Percentiles rank a stretch among this genome's conserved stretches.
Evolutionary conservation across 805 yeast species (phyloP).

Genomic region (Sugiyamaella qingdaonensis): DNA sequence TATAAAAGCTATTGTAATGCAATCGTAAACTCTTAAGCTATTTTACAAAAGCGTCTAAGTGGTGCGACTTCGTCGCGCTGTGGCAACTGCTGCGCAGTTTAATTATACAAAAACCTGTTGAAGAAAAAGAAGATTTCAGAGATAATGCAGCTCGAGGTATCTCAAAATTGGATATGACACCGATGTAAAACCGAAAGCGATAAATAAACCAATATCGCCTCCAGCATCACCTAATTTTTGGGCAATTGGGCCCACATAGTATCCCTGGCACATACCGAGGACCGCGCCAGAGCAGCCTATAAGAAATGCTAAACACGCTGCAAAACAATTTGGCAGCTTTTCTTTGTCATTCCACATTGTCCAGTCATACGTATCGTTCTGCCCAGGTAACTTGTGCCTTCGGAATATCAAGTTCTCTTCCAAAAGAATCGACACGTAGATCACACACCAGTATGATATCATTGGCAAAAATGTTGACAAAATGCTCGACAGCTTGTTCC

Average conservation of each 20-base stretch:
- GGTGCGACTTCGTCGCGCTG: too few relatives aligned
- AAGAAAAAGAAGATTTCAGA: neutral
- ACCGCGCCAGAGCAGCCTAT: slow-evolving; percentile 79
- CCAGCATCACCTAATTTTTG: slow-evolving; percentile 57
- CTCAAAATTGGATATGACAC: slow-evolving; percentile 61
- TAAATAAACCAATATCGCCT: slow-evolving; percentile 81
- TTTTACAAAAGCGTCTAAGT: too few relatives aligned
- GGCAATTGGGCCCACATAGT: slow-evolving; percentile 77
- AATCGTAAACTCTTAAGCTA: neutral
- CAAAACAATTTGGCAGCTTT: slow-evolving; percentile 63
- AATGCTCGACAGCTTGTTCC: slow-evolving; percentile 65
- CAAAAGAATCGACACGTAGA: slow-evolving; percentile 64
- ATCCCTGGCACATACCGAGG: slow-evolving; percentile 83
- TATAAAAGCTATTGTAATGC: neutral
- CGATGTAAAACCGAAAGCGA: slow-evolving; percentile 67
- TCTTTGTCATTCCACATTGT: slow-evolving; percentile 62
- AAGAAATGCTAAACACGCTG: slow-evolving; percentile 61
- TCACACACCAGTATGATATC: slow-evolving; percentile 89
- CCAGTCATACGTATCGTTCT: slow-evolving; percentile 60
- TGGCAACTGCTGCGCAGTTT: too few relatives aligned
- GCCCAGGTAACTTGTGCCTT: slow-evolving; percentile 39
- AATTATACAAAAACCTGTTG: too few relatives aligned
- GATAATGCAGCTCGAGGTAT: slow-evolving; percentile 50
- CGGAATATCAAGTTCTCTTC: slow-evolving; percentile 75
- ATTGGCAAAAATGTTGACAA: slow-evolving; percentile 80